A percentile compares a stretch with the other conserved stretches of the same genome.
These are phyloP conservation scores for Corylus avellana DNA, from an alignment of 306 rosid genomes.

Conservation along the genomic window DNA sequence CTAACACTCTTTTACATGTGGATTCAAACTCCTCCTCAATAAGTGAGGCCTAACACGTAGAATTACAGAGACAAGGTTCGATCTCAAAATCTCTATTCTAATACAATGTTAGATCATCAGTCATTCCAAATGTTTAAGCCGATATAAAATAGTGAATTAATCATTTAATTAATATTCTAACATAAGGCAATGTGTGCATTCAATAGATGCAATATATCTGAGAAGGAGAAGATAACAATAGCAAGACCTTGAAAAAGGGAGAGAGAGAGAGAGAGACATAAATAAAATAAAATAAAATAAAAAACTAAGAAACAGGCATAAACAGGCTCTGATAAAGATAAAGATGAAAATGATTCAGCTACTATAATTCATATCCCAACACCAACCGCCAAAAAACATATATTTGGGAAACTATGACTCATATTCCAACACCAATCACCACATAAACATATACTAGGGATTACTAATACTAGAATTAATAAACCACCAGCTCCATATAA, in stretches of 20 bases:
- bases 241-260: neutral
- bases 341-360: neutral
- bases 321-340: neutral
- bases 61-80: no score
- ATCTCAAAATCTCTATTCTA: no score
- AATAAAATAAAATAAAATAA: neutral
- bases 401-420: no score
- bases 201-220: conserved; percentile 11
- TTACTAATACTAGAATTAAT: conserved; percentile 12
- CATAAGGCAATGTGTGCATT: neutral
- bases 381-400: no score
- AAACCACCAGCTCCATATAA: conserved; percentile 16
- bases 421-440: conserved; percentile 14
- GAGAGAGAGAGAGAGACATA: neutral
- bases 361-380: no score
- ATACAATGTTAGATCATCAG: no score
- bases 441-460: conserved; percentile 3
- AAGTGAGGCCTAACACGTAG: no score
- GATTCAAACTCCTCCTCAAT: no score
- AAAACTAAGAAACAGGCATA: neutral
- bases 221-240: neutral
- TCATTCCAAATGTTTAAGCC: no score
- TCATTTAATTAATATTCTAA: no score
- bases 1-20: no score
- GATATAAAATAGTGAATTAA: no score